A percentile compares a stretch with the other conserved stretches of the same genome.
phyloP scores from a whole-genome alignment of 495 filamentous ascomycete genomes.

The Penicillium coprophilum region DNA sequence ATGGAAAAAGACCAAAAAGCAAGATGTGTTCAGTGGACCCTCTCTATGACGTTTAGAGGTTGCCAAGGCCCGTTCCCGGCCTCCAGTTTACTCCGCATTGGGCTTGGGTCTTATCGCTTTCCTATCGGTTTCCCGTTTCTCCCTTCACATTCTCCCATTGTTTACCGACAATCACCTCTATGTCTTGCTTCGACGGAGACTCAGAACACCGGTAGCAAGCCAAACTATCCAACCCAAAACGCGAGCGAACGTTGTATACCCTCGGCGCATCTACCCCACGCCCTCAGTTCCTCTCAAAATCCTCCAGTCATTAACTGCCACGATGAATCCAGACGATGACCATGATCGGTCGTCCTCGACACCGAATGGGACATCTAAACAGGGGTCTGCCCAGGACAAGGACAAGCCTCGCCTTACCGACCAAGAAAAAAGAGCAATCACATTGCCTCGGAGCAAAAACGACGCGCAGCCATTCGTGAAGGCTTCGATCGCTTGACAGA shows the following conservation, averaged over 20 bases:
- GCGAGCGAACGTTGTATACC: background rate
- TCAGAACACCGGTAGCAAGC: background rate
- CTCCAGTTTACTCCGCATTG: constrained; percentile 27
- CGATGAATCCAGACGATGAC: constrained; percentile 33
- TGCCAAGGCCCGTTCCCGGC: constrained; percentile 26
- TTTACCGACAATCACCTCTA: background rate
- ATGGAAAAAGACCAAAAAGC: constrained; percentile 7
- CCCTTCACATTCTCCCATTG: constrained; percentile 5
- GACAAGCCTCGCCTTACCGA: constrained; percentile 80
- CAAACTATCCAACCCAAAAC: background rate
- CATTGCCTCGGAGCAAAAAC: constrained; percentile 86
- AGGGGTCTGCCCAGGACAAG: constrained; percentile 45
- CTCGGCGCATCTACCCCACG: constrained; percentile 23
- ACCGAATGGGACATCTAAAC: constrained; percentile 61
- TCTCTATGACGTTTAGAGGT: constrained; percentile 33
- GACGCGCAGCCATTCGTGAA: constrained; percentile 78
- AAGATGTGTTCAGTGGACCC: constrained; percentile 20
- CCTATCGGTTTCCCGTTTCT: constrained; percentile 5
- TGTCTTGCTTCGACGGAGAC: background rate
- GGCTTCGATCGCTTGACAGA: constrained; percentile 85
- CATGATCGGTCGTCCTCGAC: constrained; percentile 45
- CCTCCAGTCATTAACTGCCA: constrained; percentile 21
- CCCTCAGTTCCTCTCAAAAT: constrained; percentile 18
- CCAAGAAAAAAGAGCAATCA: constrained; percentile 87
- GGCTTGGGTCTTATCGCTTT: constrained; percentile 23